These are phyloP conservation scores for Mycena maculata DNA, from an alignment of 768 basidiomycete species.

Conservation along the genomic window DNA sequence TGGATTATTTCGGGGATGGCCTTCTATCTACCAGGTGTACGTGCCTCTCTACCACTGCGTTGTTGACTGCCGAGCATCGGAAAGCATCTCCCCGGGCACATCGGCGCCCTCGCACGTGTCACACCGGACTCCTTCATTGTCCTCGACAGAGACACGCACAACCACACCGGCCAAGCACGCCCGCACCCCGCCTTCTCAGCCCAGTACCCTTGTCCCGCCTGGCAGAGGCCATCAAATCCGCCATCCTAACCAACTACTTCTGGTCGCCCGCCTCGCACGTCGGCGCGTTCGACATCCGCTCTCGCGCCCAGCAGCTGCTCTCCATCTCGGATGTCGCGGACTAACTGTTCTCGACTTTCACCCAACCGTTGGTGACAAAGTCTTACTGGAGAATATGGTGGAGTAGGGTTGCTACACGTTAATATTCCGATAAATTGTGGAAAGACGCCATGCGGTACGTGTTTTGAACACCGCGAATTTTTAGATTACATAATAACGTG, in stretches of 20 bases:
- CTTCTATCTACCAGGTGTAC: slow-evolving; percentile 22
- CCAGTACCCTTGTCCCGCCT: background rate
- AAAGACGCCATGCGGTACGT: no score
- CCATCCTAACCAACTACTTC: background rate
- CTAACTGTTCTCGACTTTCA: background rate
- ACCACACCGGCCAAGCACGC: background rate
- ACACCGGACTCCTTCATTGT: background rate
- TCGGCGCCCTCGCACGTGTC: background rate
- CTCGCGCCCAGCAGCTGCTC: background rate
- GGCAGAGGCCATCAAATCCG: background rate
- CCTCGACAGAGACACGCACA: background rate
- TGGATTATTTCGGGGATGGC: slow-evolving; percentile 24
- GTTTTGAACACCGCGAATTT: no score
- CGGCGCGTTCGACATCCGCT: background rate
- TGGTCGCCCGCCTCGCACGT: background rate
- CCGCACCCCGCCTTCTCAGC: background rate
- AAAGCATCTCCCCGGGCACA: background rate
- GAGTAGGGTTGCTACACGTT: no score
- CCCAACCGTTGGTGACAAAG: background rate
- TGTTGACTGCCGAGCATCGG: no score
- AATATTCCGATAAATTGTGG: no score
- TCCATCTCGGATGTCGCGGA: background rate
- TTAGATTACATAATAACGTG: no score
- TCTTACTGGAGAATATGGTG: no score
- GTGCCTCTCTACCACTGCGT: background rate